phyloP scores from a whole-genome alignment of 345 rosid species.

The Pistacia atlantica region DNA sequence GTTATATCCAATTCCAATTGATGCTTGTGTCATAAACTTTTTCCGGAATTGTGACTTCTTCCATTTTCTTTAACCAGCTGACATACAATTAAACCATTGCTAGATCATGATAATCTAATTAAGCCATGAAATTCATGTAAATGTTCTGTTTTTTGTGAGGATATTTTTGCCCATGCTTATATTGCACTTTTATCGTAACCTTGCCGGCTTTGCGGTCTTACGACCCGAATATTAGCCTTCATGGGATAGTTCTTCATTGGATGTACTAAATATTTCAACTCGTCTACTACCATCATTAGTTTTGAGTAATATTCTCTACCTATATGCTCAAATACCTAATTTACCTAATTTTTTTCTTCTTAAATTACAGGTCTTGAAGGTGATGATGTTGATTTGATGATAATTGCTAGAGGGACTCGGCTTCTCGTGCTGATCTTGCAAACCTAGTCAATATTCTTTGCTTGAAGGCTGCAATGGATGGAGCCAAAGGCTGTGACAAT shows the following conservation, averaged over 20 bases:
- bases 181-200: background rate
- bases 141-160: background rate
- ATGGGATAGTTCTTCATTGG: background rate
- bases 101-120: background rate
- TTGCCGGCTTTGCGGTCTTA: background rate
- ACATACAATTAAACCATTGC: background rate
- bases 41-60: background rate
- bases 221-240: background rate
- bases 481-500: slow-evolving; percentile 85
- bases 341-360: background rate
- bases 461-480: slow-evolving; percentile 97
- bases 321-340: background rate
- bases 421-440: slow-evolving; percentile 96
- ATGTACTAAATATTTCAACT: background rate
- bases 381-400: slow-evolving; percentile 91
- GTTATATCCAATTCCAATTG: background rate
- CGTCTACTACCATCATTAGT: background rate
- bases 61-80: background rate
- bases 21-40: background rate
- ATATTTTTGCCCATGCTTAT: background rate
- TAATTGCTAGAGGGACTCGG: slow-evolving; percentile 97
- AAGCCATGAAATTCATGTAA: background rate
- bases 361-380: slow-evolving; percentile 67
- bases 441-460: slow-evolving; percentile 69
- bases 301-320: background rate